Evolutionary conservation across 2,329 filamentous ascomycete genomes (phyloP).

Genomic region (Fusarium sp.): DNA sequence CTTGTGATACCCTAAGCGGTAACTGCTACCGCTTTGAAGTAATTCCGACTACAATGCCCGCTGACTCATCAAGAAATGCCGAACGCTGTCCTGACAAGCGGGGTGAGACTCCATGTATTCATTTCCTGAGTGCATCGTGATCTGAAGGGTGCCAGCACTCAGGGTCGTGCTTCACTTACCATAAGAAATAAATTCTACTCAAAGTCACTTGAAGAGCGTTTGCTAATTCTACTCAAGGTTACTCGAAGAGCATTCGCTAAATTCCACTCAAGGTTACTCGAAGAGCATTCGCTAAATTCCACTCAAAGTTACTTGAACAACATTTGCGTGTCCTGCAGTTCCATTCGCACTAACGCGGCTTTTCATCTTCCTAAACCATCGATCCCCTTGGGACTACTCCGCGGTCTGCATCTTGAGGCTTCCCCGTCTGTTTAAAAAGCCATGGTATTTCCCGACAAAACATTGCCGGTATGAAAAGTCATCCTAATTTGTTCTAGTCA

Average conservation of each 20-base stretch:
- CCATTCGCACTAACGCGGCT: background rate
- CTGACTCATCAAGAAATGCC: background rate
- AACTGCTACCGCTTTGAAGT: background rate
- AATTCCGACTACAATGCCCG: background rate
- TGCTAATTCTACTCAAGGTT: too few species aligned
- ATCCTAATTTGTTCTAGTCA: background rate
- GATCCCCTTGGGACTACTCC: too few species aligned
- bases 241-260: background rate
- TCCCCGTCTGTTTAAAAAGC: background rate
- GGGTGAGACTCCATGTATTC: background rate
- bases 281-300: background rate
- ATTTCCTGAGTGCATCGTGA: background rate
- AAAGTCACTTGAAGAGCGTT: background rate
- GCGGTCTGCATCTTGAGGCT: background rate
- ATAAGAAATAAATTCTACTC: background rate
- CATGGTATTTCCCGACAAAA: background rate
- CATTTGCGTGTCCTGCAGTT: background rate
- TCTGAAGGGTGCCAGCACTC: background rate
- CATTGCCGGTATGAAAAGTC: background rate
- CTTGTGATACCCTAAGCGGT: background rate
- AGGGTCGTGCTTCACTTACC: background rate
- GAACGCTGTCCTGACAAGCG: background rate
- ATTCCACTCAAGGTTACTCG: background rate
- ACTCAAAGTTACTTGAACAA: background rate
- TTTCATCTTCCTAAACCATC: background rate